Base-by-base conservation (phyloP, 2,329 filamentous ascomycete genomes). In the Huntiella bhutanensis region DNA sequence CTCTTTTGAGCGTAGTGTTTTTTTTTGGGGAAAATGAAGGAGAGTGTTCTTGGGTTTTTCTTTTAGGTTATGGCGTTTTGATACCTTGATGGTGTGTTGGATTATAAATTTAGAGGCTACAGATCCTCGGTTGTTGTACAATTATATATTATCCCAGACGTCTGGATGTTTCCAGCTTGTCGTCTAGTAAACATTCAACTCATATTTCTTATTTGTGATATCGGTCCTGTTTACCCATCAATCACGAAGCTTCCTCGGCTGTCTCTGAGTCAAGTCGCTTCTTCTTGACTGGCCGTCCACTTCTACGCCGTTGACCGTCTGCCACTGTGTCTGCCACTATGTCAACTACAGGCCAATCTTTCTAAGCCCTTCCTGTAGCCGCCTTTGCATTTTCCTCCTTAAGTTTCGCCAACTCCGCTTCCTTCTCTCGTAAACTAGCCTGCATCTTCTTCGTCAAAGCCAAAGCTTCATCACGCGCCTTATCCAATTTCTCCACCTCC, bases 381-480 rank as follows among this genome's bases (percentile, higher is more conserved):
- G 52, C 63, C n/a, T 70, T 70, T 38, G 63, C 59, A 48, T 77
- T 66, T 52, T 68, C 71, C 35, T 67, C 69, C 64, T 79, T 81
- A 41, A 81, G 65, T 48, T 68, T 68, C 22, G 70, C 62, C 46
- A 82, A 62, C 52, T 69, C 64, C 46, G 70, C 68, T 59, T 80
- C 80, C 62, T 82, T 80, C 45, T 69, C 65, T 59, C 73, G 75
- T 49, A 80, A 68, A 61, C 73, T 68, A 52, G 66, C 69, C 53
- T 72, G 70, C 52, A 78, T 69, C 55, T 65, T 70, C 57, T 67
- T 67, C 43, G 68, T 66, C 58, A 80, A 74, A 47, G 73, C 68
- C 47, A 73, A 67, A 37, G 83, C 72, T 56, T 77, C 73, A 47
- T 69, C 67, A 56, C 77, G 64, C 47, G 82, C 81, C 50, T 77